These are phyloP conservation scores for Borealophlyctis nickersoniae DNA, from an alignment of 192 early-diverging fungal genomes.

Conservation along the genomic window DNA sequence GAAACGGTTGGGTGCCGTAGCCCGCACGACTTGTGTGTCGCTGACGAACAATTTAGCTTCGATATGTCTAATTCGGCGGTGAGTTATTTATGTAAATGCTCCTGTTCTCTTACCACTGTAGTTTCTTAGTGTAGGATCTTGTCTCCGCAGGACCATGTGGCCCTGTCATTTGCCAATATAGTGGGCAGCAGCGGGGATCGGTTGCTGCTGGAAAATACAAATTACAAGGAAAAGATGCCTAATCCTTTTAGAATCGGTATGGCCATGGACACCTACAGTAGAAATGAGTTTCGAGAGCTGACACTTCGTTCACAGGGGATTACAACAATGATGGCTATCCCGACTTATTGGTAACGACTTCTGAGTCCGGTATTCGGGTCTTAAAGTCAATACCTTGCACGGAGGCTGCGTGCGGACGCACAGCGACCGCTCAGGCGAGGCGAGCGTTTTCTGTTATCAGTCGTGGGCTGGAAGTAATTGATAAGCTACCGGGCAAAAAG, in stretches of 20 bases:
- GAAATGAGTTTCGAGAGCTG: slow-evolving; percentile 3
- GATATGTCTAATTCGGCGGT: slow-evolving; percentile 39
- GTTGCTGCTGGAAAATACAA: not conserved
- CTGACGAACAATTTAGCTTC: slow-evolving; percentile 68
- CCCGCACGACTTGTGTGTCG: slow-evolving; percentile 67
- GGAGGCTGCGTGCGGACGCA: slow-evolving; percentile 35
- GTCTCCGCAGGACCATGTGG: slow-evolving; percentile 18
- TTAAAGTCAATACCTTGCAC: slow-evolving; percentile 66
- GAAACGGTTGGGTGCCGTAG: slow-evolving; percentile 55
- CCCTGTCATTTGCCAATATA: slow-evolving; percentile 1
- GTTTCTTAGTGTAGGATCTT: not conserved
- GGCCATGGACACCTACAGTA: not conserved
- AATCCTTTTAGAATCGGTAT: slow-evolving; percentile 25
- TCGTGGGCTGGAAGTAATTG: slow-evolving; percentile 62
- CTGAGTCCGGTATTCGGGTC: slow-evolving; percentile 56
- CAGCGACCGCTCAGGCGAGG: slow-evolving; percentile 43
- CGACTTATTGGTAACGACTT: slow-evolving; percentile 73
- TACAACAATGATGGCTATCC: slow-evolving; percentile 90
- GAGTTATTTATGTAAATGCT: not conserved
- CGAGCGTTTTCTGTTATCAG: slow-evolving; percentile 64
- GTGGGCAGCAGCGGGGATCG: not conserved
- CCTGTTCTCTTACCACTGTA: no score
- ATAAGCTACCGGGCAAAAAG: slow-evolving; percentile 40
- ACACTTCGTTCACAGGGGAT: slow-evolving; percentile 59
- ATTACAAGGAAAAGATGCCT: slow-evolving; percentile 13